Conservation (phyloP, 345 rosid species). For the Syzygium oleosum region DNA sequence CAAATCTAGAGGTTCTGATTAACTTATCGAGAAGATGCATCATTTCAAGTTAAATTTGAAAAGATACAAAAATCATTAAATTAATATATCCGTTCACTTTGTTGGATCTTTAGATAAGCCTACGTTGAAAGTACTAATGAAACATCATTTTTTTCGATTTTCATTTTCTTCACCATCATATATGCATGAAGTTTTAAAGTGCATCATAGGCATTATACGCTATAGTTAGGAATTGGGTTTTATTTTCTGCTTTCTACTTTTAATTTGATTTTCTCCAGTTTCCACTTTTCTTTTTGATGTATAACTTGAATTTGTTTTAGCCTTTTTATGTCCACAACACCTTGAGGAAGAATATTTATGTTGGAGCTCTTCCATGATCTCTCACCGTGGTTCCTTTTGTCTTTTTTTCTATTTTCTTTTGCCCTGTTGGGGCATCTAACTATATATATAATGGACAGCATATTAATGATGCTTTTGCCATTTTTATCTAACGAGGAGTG, state of each 20-base stretch:
- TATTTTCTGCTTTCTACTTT: neutral
- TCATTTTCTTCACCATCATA: neutral
- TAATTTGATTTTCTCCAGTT: neutral
- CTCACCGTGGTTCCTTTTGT: neutral
- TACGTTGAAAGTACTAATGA: neutral
- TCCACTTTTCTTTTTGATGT: neutral
- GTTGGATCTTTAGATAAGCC: neutral
- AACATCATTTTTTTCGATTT: neutral
- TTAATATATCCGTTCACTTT: neutral
- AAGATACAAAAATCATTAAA: neutral
- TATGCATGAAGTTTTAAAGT: too few relatives aligned
- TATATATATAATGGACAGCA: neutral
- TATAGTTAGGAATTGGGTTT: too few relatives aligned
- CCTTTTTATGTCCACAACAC: neutral
- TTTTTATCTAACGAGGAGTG: neutral
- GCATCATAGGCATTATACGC: too few relatives aligned
- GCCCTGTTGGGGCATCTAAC: neutral
- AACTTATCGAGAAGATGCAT: neutral
- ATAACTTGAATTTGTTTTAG: neutral
- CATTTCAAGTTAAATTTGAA: neutral
- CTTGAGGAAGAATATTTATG: neutral
- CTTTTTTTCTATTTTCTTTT: neutral
- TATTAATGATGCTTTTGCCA: neutral
- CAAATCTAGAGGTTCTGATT: neutral
- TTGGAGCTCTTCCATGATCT: neutral